Evolutionary conservation across 2,329 filamentous ascomycete genomes (phyloP).

Genomic region (Fusarium sulawesiense): DNA sequence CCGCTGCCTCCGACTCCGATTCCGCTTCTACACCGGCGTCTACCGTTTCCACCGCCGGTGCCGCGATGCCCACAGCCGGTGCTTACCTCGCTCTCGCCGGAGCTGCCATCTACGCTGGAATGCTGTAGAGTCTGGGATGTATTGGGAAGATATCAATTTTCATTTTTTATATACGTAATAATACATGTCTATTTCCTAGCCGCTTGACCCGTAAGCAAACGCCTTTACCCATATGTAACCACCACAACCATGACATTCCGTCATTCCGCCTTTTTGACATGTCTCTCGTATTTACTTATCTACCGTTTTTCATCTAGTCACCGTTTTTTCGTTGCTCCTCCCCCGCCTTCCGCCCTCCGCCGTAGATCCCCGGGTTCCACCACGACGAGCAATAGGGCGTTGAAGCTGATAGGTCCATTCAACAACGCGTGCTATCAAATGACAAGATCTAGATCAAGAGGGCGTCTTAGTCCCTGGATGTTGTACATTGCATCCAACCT

Average conservation of each 20-base stretch:
- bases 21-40: conserved; percentile 32
- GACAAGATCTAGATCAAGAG: conserved; percentile 36
- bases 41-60: conserved; percentile 39
- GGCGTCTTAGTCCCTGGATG: conserved; percentile 22
- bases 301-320: neutral
- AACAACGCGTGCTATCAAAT: conserved; percentile 33
- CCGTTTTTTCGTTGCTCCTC: neutral
- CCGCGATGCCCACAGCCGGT: conserved; percentile 42
- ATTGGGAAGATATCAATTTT: neutral
- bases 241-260: conserved; percentile 6
- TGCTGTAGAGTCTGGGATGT: conserved; percentile 35
- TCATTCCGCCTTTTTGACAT: neutral
- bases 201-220: conserved; percentile 30
- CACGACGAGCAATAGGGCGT: conserved; percentile 42
- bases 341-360: conserved; percentile 26
- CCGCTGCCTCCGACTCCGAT: conserved; percentile 32
- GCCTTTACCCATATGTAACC: conserved; percentile 31
- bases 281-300: neutral
- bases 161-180: neutral
- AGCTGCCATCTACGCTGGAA: conserved; percentile 45
- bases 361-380: conserved; percentile 39
- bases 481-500: neutral
- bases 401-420: conserved; percentile 36
- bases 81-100: conserved; percentile 47
- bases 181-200: neutral